Evolutionary conservation across 2,329 filamentous ascomycete genomes (phyloP).

Genomic region (Colletotrichum brevisporum): DNA sequence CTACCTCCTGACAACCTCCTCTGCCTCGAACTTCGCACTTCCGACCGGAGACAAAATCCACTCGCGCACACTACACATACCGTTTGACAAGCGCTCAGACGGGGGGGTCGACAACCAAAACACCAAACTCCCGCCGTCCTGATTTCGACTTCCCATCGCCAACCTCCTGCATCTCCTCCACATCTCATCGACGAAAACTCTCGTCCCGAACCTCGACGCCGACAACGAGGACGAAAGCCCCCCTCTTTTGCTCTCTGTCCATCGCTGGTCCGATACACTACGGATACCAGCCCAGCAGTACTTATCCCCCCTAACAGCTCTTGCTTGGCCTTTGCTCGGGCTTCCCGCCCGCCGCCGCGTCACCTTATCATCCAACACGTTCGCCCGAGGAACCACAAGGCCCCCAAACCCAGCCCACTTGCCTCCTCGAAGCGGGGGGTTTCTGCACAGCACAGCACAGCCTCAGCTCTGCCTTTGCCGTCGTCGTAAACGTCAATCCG

Average conservation of each 20-base stretch:
- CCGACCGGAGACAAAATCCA: conserved; percentile 33
- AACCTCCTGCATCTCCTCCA: conserved; percentile 22
- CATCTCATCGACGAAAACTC: conserved; percentile 18
- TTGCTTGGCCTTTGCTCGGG: conserved; percentile 27
- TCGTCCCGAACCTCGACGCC: conserved; percentile 14
- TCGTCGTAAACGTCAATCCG: conserved; percentile 40
- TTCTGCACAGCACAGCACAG: conserved; percentile 42
- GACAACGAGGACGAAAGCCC: conserved; percentile 2
- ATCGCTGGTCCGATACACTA: conserved; percentile 31
- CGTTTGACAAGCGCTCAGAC: conserved; percentile 41
- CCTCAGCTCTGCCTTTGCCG: conserved; percentile 43
- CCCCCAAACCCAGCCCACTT: conserved; percentile 42
- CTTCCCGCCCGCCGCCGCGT: conserved; percentile 41
- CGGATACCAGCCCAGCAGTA: conserved; percentile 9
- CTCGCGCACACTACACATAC: conserved; percentile 39
- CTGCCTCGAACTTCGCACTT: conserved; percentile 29
- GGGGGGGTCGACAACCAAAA: conserved; percentile 36
- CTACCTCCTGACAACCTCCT: conserved; percentile 24
- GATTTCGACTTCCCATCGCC: conserved; percentile 33
- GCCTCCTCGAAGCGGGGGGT: conserved; percentile 41
- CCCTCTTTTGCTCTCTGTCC: background rate
- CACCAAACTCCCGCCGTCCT: conserved; percentile 34
- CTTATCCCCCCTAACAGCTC: conserved; percentile 17
- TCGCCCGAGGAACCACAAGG: conserved; percentile 32
- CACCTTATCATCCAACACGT: conserved; percentile 40